Evolutionary conservation across 2,329 filamentous ascomycete genomes (phyloP).

Genomic region (Hirsutella thompsonii): DNA sequence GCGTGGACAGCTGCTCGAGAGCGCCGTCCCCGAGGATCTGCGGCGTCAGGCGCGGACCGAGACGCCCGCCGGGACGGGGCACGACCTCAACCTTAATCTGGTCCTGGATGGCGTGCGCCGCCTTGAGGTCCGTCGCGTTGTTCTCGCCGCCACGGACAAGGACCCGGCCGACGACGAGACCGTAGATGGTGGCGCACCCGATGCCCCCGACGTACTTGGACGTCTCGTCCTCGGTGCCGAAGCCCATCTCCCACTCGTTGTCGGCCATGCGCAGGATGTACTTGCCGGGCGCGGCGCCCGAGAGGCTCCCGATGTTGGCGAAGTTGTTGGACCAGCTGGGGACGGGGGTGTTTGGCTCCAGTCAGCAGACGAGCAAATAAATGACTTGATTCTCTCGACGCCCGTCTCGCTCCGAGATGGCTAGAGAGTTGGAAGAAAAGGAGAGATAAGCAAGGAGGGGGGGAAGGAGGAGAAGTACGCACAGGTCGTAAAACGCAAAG

Average conservation of each 20-base stretch:
- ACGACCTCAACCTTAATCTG: background rate
- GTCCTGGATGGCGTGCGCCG: conserved; percentile 1
- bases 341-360: background rate
- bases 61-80: background rate
- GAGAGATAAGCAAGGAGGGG: background rate
- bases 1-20: background rate
- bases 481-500: conserved; percentile 16
- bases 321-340: conserved; percentile 15
- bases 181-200: conserved; percentile 3
- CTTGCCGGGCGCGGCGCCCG: conserved; percentile 1
- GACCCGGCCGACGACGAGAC: background rate
- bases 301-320: conserved; percentile 12
- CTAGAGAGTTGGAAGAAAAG: no score
- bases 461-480: conserved; percentile 1
- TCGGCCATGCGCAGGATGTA: conserved; percentile 3
- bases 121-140: conserved; percentile 1
- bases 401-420: no score
- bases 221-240: background rate
- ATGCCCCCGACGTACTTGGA: conserved; percentile 1
- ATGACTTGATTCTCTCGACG: no score
- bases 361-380: no score
- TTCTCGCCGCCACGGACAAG: background rate
- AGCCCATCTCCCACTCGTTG: conserved; percentile 3
- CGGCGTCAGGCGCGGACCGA: background rate
- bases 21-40: background rate